Percentiles rank a stretch among this genome's conserved stretches.
Evolutionary conservation across 495 filamentous ascomycete species (phyloP).

Genomic region (Articulospora tetracladia): DNA sequence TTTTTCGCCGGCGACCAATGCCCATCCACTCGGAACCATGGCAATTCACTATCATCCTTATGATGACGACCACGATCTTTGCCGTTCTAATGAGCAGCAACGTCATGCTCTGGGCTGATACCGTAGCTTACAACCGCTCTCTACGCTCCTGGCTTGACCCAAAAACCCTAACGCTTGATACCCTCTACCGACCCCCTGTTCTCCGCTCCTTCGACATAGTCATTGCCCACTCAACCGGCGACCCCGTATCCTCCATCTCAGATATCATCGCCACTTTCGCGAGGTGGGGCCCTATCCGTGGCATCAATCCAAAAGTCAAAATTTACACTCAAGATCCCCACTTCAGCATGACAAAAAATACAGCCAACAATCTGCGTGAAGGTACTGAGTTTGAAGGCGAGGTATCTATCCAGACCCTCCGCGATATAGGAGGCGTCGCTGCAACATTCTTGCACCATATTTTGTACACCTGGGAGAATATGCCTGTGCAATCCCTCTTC

Average conservation of each 20-base stretch:
- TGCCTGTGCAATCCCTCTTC: constrained; percentile 42
- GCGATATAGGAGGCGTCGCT: constrained; percentile 37
- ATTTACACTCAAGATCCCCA: constrained; percentile 20
- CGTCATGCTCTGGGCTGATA: constrained; percentile 16
- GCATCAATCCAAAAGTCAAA: constrained; percentile 8
- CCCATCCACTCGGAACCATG: constrained; percentile 14
- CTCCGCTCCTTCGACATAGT: constrained; percentile 18
- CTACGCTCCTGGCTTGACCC: constrained; percentile 8
- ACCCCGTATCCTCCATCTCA: constrained; percentile 9
- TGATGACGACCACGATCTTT: constrained; percentile 15
- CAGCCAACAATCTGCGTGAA: background rate
- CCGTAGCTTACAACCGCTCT: constrained; percentile 12
- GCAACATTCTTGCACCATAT: constrained; percentile 43
- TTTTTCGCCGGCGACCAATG: constrained; percentile 8
- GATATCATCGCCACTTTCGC: constrained; percentile 6
- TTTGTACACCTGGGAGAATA: constrained; percentile 32
- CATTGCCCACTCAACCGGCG: constrained; percentile 16
- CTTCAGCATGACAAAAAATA: constrained; percentile 1
- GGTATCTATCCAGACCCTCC: constrained; percentile 22
- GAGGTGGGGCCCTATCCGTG: background rate
- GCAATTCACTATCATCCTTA: constrained; percentile 15
- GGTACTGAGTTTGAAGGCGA: constrained; percentile 2
- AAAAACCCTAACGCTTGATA: constrained; percentile 4
- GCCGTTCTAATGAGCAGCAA: constrained; percentile 17
- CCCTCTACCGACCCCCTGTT: constrained; percentile 10